phyloP scores from a whole-genome alignment of 495 filamentous ascomycete species.

The Sporormia fimetaria region DNA sequence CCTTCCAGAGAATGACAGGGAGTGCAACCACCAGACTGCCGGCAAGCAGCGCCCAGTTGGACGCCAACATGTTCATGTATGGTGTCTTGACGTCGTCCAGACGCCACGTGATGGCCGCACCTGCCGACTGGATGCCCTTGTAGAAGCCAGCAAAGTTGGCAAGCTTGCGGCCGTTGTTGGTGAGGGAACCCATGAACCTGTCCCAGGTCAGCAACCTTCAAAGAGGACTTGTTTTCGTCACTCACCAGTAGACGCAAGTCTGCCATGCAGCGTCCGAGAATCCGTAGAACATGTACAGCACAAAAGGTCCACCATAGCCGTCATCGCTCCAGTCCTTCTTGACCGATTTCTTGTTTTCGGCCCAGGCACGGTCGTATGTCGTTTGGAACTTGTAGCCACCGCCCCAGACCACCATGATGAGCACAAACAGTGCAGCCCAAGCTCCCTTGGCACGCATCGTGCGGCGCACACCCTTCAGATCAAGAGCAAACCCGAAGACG shows the following conservation, averaged over 20 bases:
- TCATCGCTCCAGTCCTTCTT: conserved; percentile 53
- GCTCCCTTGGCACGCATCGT: conserved; percentile 63
- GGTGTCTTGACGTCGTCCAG: conserved; percentile 49
- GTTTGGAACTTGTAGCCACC: conserved; percentile 74
- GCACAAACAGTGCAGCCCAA: conserved; percentile 51
- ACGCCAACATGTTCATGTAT: conserved; percentile 45
- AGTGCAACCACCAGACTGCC: conserved; percentile 62
- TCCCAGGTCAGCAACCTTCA: conserved; percentile 1
- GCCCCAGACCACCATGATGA: conserved; percentile 80
- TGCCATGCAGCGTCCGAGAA: conserved; percentile 84
- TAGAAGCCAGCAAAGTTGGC: conserved; percentile 94
- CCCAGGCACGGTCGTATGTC: conserved; percentile 43
- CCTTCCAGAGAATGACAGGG: conserved; percentile 66
- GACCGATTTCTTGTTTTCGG: conserved; percentile 29
- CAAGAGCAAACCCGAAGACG: conserved; percentile 65
- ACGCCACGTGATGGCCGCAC: conserved; percentile 76
- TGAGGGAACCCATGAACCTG: conserved; percentile 85
- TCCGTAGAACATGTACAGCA: conserved; percentile 89
- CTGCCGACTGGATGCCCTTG: conserved; percentile 95
- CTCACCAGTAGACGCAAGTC: conserved; percentile 77
- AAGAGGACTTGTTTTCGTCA: conserved; percentile 5
- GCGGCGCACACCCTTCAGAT: conserved; percentile 51
- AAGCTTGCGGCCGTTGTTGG: conserved; percentile 80
- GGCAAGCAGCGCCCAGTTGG: conserved; percentile 62
- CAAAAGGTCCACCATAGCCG: conserved; percentile 70